Percentiles rank a stretch among this genome's conserved stretches.
Evolutionary conservation across 768 basidiomycete genomes (phyloP).

Genomic region (Gymnopilus junonius): DNA sequence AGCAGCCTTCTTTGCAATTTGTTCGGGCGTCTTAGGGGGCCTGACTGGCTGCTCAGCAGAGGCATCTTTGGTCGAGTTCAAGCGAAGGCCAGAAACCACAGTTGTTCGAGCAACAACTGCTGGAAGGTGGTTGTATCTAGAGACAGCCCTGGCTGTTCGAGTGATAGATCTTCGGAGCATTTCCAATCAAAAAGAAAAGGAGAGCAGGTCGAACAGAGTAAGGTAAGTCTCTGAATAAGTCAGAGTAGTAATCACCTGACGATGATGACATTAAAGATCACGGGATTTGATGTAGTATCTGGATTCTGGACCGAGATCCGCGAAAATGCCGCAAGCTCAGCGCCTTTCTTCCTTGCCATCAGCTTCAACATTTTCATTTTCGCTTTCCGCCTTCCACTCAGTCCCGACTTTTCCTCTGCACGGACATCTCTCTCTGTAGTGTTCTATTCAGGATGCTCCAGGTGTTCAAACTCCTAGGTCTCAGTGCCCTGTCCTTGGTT

Average conservation of each 20-base stretch:
- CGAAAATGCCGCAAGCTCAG: conserved; percentile 31
- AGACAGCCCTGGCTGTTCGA: conserved; percentile 24
- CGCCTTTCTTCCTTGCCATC: neutral
- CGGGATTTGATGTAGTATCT: conserved; percentile 15
- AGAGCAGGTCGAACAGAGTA: neutral
- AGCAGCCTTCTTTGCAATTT: conserved; percentile 36
- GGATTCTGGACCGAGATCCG: conserved; percentile 21
- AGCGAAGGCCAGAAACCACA: conserved; percentile 6
- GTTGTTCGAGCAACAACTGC: conserved; percentile 8
- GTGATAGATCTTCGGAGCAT: conserved; percentile 30
- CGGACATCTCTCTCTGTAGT: too few species aligned
- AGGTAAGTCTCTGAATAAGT: neutral
- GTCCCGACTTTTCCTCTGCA: too few species aligned
- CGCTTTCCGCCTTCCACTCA: too few species aligned
- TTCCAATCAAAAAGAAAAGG: neutral
- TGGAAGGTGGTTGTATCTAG: conserved; percentile 3
- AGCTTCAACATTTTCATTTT: too few species aligned
- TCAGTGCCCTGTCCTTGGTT: too few species aligned
- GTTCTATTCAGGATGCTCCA: too few species aligned
- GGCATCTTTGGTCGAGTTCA: conserved; percentile 36
- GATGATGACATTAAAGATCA: conserved; percentile 15
- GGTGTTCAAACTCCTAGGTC: too few species aligned
- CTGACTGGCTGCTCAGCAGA: conserved; percentile 15
- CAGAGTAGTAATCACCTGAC: conserved; percentile 1
- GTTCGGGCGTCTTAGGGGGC: conserved; percentile 32